Conservation (phyloP, 1,139 yeast genomes). For the Zygosaccharomyces sapae region DNA sequence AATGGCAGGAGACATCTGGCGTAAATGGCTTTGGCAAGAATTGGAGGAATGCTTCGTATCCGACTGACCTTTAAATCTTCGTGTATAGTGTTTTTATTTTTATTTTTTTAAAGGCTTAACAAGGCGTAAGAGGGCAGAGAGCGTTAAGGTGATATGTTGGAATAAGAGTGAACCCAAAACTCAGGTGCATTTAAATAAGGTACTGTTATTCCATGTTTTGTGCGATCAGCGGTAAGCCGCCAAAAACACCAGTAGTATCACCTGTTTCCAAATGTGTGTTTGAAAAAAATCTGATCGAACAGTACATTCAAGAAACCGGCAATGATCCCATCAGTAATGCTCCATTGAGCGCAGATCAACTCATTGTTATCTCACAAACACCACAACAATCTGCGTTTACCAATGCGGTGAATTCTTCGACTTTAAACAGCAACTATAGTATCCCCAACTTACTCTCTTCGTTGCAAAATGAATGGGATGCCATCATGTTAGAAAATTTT, state of each 20-base stretch:
- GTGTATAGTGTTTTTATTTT: constrained; percentile 4
- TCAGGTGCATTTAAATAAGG: not conserved
- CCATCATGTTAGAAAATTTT: constrained; percentile 76
- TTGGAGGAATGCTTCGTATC: constrained; percentile 43
- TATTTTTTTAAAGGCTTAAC: not conserved
- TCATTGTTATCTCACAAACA: constrained; percentile 45
- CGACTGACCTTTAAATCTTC: constrained; percentile 8
- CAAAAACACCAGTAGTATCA: constrained; percentile 69
- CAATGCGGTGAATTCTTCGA: constrained; percentile 29
- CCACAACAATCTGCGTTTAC: constrained; percentile 31
- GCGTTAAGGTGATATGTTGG: too few species aligned
- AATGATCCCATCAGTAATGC: constrained; percentile 75
- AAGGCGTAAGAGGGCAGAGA: too few species aligned
- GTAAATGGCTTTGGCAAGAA: constrained; percentile 78
- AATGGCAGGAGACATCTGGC: constrained; percentile 86
- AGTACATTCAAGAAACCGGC: constrained; percentile 61
- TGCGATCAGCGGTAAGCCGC: constrained; percentile 54
- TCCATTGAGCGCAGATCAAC: constrained; percentile 54
- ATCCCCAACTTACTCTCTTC: constrained; percentile 73
- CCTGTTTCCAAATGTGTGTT: constrained; percentile 68
- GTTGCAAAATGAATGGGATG: constrained; percentile 88
- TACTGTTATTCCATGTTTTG: constrained; percentile 26
- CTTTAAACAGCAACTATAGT: constrained; percentile 46
- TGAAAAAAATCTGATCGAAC: constrained; percentile 57
- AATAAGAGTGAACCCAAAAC: not conserved